These are phyloP conservation scores for Grosmannia huntii DNA, from an alignment of 2,329 filamentous ascomycete species.

Conservation along the genomic window DNA sequence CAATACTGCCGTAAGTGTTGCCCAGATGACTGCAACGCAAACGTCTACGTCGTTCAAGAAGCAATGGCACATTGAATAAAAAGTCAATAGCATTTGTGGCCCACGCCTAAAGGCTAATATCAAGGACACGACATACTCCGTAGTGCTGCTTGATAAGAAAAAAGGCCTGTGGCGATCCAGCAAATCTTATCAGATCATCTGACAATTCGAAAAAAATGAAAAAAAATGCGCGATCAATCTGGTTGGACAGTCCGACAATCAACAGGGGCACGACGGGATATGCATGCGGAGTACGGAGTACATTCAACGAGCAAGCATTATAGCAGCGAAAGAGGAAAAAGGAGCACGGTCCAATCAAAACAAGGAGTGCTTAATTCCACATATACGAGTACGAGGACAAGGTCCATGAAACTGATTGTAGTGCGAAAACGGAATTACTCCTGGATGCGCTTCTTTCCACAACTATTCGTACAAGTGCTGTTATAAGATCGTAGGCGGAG, in stretches of 20 bases:
- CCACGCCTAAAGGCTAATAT: not conserved
- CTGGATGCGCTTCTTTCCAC: not conserved
- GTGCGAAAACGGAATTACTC: not conserved
- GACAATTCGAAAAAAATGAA: not conserved
- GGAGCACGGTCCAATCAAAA: not conserved
- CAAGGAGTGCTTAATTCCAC: not conserved
- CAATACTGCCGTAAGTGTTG: not conserved
- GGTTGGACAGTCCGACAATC: not conserved
- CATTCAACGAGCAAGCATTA: not conserved
- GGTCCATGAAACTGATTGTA: not conserved
- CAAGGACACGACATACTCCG: too few relatives aligned
- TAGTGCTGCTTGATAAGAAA: too few relatives aligned
- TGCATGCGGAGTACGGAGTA: not conserved
- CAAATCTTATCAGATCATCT: constrained; percentile 7
- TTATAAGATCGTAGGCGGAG: not conserved
- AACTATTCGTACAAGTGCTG: not conserved
- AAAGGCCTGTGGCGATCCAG: not conserved
- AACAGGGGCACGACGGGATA: not conserved
- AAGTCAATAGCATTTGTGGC: not conserved
- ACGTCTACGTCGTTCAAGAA: not conserved
- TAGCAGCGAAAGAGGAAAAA: not conserved
- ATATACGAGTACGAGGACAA: not conserved
- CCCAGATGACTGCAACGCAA: not conserved
- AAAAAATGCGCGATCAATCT: not conserved
- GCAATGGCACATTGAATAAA: not conserved